Evolutionary conservation across 495 filamentous ascomycete genomes (phyloP).

Genomic region (Astrothelium macrocarpum): DNA sequence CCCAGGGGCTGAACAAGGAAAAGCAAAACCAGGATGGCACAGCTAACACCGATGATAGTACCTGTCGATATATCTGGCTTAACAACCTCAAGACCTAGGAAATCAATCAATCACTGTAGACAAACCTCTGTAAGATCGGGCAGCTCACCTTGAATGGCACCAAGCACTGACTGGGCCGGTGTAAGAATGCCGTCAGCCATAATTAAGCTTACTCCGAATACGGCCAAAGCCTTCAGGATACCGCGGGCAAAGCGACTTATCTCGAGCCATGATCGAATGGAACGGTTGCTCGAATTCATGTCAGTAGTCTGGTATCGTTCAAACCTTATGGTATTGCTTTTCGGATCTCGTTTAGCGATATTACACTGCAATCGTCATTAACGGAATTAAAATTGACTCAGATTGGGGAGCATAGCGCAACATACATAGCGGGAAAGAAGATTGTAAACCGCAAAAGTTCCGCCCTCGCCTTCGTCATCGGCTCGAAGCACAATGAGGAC

Average conservation of each 20-base stretch:
- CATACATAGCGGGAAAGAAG: conserved; percentile 21
- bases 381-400: conserved; percentile 31
- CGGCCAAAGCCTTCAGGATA: conserved; percentile 55
- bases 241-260: conserved; percentile 41
- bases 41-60: conserved; percentile 54
- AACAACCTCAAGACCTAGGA: conserved; percentile 35
- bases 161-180: conserved; percentile 61
- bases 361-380: conserved; percentile 34
- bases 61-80: conserved; percentile 35
- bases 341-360: conserved; percentile 36
- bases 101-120: not conserved
- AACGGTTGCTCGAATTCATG: conserved; percentile 41
- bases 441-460: conserved; percentile 19
- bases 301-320: conserved; percentile 49
- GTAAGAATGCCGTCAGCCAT: conserved; percentile 61
- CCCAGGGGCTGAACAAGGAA: conserved; percentile 59
- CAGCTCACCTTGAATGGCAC: conserved; percentile 51
- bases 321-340: conserved; percentile 35
- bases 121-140: not conserved
- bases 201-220: conserved; percentile 61
- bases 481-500: conserved; percentile 37
- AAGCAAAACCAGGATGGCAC: conserved; percentile 54
- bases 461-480: conserved; percentile 20
- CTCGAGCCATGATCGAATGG: conserved; percentile 49
- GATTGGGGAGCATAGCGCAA: not conserved